Evolutionary conservation across 805 yeast species (phyloP).

Genomic region (Phaffomyces opuntiae): DNA sequence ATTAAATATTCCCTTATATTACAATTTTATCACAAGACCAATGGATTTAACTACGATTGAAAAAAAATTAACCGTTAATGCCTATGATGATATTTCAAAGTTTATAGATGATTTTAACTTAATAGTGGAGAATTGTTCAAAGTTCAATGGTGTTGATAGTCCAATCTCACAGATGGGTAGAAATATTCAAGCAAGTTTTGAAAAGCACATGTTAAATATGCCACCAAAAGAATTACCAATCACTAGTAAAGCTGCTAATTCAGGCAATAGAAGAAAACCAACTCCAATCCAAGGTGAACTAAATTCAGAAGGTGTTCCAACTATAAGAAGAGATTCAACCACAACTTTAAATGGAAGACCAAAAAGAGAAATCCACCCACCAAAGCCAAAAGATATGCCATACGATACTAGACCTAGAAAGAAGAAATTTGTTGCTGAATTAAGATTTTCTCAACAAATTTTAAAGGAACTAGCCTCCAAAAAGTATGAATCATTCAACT

Average conservation of each 20-base stretch:
- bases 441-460: constrained; percentile 77
- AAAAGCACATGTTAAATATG: constrained; percentile 86
- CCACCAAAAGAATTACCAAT: constrained; percentile 53
- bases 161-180: constrained; percentile 88
- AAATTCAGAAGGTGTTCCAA: constrained; percentile 44
- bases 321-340: constrained; percentile 66
- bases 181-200: constrained; percentile 85
- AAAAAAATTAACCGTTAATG: constrained; percentile 59
- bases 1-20: constrained; percentile 85
- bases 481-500: constrained; percentile 77
- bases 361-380: constrained; percentile 94
- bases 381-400: constrained; percentile 88
- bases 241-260: constrained; percentile 2
- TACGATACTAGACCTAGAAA: constrained; percentile 86
- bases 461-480: constrained; percentile 77
- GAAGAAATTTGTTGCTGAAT: constrained; percentile 85
- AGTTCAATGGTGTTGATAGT: constrained; percentile 80
- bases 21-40: constrained; percentile 74
- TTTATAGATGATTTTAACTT: constrained; percentile 73
- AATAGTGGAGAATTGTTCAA: constrained; percentile 76
- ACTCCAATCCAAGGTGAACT: constrained; percentile 25
- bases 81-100: constrained; percentile 64
- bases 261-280: constrained; percentile 19
- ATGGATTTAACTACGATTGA: constrained; percentile 95
- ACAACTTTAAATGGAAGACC: constrained; percentile 70